These are phyloP conservation scores for Ascochyta viciae-villosae DNA, from an alignment of 2,329 filamentous ascomycete species.

Conservation along the genomic window DNA sequence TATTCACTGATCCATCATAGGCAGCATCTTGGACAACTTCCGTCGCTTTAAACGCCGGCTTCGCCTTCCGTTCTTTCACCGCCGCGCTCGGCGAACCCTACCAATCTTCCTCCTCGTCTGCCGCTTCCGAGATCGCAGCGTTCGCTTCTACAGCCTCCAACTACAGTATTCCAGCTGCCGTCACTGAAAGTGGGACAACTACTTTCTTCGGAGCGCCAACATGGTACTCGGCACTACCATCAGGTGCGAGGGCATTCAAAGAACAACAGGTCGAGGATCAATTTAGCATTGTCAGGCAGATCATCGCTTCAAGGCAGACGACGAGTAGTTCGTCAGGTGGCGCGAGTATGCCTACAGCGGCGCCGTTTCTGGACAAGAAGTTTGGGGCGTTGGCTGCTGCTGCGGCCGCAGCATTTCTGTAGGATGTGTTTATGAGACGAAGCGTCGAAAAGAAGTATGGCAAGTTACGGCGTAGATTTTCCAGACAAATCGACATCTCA, in stretches of 20 bases:
- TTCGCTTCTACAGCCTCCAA: conserved; percentile 32
- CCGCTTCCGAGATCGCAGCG: conserved; percentile 35
- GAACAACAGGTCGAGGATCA: conserved; percentile 41
- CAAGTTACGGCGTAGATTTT: background rate
- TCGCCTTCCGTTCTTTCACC: conserved; percentile 33
- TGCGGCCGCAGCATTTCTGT: conserved; percentile 38
- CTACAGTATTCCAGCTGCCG: conserved; percentile 36
- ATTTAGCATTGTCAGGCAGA: conserved; percentile 37
- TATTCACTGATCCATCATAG: conserved; percentile 20
- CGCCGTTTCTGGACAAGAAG: conserved; percentile 27
- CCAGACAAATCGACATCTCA: background rate
- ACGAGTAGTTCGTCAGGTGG: conserved; percentile 26
- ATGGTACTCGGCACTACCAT: conserved; percentile 42
- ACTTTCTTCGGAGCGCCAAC: conserved; percentile 34
- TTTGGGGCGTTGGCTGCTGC: conserved; percentile 40
- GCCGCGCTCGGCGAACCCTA: conserved; percentile 32
- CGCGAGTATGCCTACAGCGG: conserved; percentile 31
- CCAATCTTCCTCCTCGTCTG: conserved; percentile 35
- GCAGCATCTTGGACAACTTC: conserved; percentile 37
- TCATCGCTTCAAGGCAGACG: conserved; percentile 27
- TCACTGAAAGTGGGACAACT: conserved; percentile 30
- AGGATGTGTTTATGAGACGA: background rate
- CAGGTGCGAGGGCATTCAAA: conserved; percentile 36
- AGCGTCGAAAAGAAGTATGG: background rate
- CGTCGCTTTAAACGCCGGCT: conserved; percentile 35